Conservation (phyloP, 2,329 filamentous ascomycete genomes). For the Ceratocystis destructans region DNA sequence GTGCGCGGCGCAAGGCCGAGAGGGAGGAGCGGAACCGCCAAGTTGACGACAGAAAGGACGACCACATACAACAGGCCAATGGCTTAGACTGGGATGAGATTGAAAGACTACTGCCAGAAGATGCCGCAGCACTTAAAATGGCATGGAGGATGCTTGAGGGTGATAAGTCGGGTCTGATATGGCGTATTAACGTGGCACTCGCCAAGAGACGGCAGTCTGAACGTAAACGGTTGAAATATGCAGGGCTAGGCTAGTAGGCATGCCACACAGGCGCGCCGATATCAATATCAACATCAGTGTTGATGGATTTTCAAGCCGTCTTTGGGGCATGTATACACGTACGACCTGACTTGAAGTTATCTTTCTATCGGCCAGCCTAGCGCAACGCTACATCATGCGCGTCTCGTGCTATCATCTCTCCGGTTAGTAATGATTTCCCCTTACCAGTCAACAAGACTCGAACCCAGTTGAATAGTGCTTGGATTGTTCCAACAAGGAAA, state of each 20-base stretch:
- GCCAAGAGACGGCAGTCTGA: not conserved
- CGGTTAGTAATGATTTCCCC: too few species aligned
- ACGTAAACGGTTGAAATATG: not conserved
- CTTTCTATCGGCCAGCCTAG: too few species aligned
- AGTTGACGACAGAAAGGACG: constrained; percentile 19
- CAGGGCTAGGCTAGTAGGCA: not conserved
- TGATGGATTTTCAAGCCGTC: too few species aligned
- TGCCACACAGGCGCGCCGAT: not conserved
- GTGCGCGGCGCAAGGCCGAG: constrained; percentile 29
- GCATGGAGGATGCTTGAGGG: not conserved
- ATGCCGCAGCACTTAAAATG: not conserved
- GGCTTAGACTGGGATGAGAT: constrained; percentile 20
- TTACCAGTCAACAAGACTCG: too few species aligned
- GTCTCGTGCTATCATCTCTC: too few species aligned
- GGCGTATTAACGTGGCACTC: not conserved
- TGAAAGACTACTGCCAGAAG: constrained; percentile 20
- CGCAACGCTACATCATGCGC: too few species aligned
- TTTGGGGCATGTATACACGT: too few species aligned
- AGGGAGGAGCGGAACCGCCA: constrained; percentile 20
- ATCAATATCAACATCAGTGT: not conserved
- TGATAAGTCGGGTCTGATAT: not conserved
- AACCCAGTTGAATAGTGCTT: too few species aligned
- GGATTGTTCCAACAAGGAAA: too few species aligned
- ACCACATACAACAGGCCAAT: not conserved
- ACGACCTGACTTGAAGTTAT: too few species aligned